Base-by-base conservation (phyloP, 2,329 filamentous ascomycete species). In the Hypoxylon sp. region DNA sequence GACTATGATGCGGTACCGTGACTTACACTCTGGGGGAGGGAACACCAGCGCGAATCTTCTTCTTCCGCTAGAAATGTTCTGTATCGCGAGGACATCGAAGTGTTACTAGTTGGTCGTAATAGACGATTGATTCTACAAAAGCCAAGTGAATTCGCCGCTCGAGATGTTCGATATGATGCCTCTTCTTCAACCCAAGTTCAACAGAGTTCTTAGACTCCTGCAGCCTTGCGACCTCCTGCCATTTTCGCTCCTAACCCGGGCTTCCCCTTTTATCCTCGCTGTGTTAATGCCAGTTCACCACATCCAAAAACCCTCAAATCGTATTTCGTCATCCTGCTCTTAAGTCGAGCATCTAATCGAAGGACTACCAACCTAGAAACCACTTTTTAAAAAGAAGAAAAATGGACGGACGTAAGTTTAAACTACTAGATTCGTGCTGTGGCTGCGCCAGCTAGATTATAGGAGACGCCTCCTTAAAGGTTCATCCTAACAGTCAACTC, bases 391-490 rank as follows among this genome's bases (percentile, higher is more conserved):
- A 61, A 61, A 53, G 57, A 52, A 68, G 33, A 60, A 72, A 68
- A 73, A 79, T 79, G 77, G 77, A 79, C 67, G 75, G 76, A 70
- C 71, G 77, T 79, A 73, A 78, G 77, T 79, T 37, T 61, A 57
- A 47, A 48, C 33, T 35, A 29, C 51, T 54, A 44, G 53, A 61
- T 47, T 53, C 26, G 50, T 46, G 39, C 52, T 37, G 39, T 61
- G 37, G 26, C 42, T 54, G 37, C 65, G 52, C 42, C 37, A 60
- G 51, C 26, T 44, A 11, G 52, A 59, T 22, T 57, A 64, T 65
- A 66, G 59, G 61, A 55, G 42, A 47, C 52, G 19, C 55, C 59
- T 63, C 54, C 50, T 57, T 50, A 57, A 29, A 35, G 54, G 11
- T 55, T 63, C 22, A 47, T 60, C 67, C 74, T 75, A 73, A 75